These are phyloP conservation scores for Sporothrix luriei DNA, from an alignment of 2,329 filamentous ascomycete species.

Conservation along the genomic window DNA sequence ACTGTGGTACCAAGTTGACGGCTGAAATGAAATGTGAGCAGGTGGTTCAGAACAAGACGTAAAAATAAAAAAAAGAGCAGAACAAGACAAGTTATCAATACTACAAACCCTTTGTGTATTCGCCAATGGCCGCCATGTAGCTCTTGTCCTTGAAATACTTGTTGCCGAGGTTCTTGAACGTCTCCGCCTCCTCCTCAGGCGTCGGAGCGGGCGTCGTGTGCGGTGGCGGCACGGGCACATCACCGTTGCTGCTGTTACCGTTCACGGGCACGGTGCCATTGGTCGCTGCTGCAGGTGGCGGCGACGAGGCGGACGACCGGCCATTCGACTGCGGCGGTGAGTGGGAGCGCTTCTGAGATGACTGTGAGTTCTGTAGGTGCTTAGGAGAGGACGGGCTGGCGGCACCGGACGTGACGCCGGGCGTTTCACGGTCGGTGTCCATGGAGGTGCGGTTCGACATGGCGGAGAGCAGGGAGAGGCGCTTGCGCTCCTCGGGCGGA, in stretches of 20 bases:
- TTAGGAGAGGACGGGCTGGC: slow-evolving; percentile 53
- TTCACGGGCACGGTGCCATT: slow-evolving; percentile 54
- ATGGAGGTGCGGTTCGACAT: slow-evolving; percentile 68
- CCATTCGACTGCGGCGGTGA: slow-evolving; percentile 43
- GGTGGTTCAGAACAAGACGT: neutral
- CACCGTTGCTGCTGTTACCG: slow-evolving; percentile 44
- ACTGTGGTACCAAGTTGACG: slow-evolving; percentile 81
- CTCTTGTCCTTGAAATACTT: slow-evolving; percentile 96
- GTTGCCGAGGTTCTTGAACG: slow-evolving; percentile 90
- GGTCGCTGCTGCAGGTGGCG: slow-evolving; percentile 14
- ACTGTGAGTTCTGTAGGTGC: slow-evolving; percentile 8
- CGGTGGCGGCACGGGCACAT: slow-evolving; percentile 67
- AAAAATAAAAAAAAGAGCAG: neutral
- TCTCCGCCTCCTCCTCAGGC: slow-evolving; percentile 78
- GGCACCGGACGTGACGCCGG: slow-evolving; percentile 44
- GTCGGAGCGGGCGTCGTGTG: slow-evolving; percentile 67
- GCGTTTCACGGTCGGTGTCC: slow-evolving; percentile 72
- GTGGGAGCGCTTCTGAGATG: slow-evolving; percentile 39
- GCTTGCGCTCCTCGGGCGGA: slow-evolving; percentile 82
- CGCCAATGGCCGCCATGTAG: slow-evolving; percentile 81
- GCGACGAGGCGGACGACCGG: slow-evolving; percentile 36
- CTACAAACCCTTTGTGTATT: slow-evolving; percentile 89
- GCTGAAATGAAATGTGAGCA: slow-evolving; percentile 58
- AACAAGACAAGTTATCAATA: slow-evolving; percentile 65
- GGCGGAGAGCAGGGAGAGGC: slow-evolving; percentile 67